phyloP scores from a whole-genome alignment of 1,139 yeast genomes.

The Hemisphaericaspora xylanilytica region DNA sequence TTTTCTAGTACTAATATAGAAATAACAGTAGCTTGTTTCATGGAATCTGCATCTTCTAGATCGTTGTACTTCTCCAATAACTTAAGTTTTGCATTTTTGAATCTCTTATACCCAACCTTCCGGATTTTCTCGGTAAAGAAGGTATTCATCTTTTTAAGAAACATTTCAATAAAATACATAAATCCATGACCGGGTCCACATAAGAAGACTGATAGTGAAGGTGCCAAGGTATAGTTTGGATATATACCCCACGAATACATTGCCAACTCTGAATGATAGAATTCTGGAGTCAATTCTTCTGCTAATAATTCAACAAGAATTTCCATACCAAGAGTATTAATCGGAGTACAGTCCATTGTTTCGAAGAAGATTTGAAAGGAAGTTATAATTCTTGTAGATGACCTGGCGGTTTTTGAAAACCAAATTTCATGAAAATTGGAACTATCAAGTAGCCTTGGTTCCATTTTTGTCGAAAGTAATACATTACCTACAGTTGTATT shows the following conservation, averaged over 20 bases:
- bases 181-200: slow-evolving; percentile 49
- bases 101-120: slow-evolving; percentile 25
- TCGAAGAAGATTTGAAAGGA: slow-evolving; percentile 44
- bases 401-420: slow-evolving; percentile 23
- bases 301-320: slow-evolving; percentile 47
- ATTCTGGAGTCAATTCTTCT: slow-evolving; percentile 28
- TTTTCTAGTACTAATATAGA: slow-evolving; percentile 53
- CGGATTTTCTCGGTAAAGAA: slow-evolving; percentile 13
- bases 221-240: slow-evolving; percentile 51
- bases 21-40: slow-evolving; percentile 45
- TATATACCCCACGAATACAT: slow-evolving; percentile 55
- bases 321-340: slow-evolving; percentile 44
- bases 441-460: slow-evolving; percentile 17
- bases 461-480: slow-evolving; percentile 1
- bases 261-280: slow-evolving; percentile 51
- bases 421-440: slow-evolving; percentile 45
- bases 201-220: slow-evolving; percentile 47
- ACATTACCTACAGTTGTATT: not conserved
- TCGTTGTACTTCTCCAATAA: slow-evolving; percentile 43
- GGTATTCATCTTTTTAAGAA: slow-evolving; percentile 20
- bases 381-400: slow-evolving; percentile 28
- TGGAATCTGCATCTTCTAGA: slow-evolving; percentile 36
- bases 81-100: slow-evolving; percentile 43
- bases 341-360: slow-evolving; percentile 24
- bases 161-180: slow-evolving; percentile 20